Conservation (phyloP, 805 yeast species). For the Kockiozyma suomiensis region DNA sequence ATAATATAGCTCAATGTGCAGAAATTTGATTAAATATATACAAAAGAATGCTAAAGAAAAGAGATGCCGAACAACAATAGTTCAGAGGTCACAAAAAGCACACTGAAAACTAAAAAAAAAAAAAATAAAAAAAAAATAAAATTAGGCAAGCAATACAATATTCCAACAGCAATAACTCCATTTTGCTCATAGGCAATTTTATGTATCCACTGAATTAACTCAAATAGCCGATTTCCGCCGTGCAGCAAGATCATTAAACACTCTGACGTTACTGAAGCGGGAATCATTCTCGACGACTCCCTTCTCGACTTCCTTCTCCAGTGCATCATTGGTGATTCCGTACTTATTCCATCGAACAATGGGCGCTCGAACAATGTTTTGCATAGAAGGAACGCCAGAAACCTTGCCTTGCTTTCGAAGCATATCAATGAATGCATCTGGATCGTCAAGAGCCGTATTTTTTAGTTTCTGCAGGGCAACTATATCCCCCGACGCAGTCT, state of each 20-base stretch:
- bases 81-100: not conserved
- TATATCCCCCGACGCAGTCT: conserved; percentile 37
- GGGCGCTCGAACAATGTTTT: conserved; percentile 40
- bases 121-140: not conserved
- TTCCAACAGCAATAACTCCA: not conserved
- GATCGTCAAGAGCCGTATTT: conserved; percentile 38
- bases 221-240: conserved; percentile 25
- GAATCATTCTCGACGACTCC: conserved; percentile 37
- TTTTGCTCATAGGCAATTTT: not conserved
- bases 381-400: conserved; percentile 37
- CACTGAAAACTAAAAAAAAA: not conserved
- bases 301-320: conserved; percentile 35
- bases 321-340: conserved; percentile 38
- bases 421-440: conserved; percentile 34
- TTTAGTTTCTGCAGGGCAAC: conserved; percentile 35
- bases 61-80: not conserved
- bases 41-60: not conserved
- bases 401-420: conserved; percentile 27
- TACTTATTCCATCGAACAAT: conserved; percentile 41
- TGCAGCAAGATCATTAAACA: conserved; percentile 26
- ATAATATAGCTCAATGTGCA: not conserved
- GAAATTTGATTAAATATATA: not conserved
- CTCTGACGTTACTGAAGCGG: conserved; percentile 35
- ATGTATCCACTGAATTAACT: not conserved
- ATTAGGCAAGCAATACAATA: not conserved